phyloP scores from a whole-genome alignment of 2,329 filamentous ascomycete species.

The Xylaria sp. region DNA sequence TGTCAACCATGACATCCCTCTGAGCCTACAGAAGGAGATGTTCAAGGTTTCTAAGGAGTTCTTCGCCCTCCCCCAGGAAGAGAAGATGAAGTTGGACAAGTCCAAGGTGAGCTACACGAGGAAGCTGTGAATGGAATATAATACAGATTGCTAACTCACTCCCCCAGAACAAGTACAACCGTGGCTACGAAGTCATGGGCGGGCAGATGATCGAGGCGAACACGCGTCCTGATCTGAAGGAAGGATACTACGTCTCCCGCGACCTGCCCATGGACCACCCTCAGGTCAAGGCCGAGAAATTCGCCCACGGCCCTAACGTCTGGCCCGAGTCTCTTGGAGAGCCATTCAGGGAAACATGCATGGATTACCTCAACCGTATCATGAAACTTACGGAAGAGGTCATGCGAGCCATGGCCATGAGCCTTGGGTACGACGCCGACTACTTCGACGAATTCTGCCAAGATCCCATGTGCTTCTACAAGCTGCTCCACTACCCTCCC shows the following conservation, averaged over 20 bases:
- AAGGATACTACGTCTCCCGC: slow-evolving; percentile 54
- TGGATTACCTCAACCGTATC: slow-evolving; percentile 55
- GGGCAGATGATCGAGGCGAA: slow-evolving; percentile 34
- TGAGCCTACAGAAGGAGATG: slow-evolving; percentile 19
- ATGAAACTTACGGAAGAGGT: slow-evolving; percentile 54
- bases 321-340: slow-evolving; percentile 54
- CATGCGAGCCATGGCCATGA: slow-evolving; percentile 55
- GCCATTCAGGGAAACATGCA: slow-evolving; percentile 53
- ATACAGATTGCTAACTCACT: slow-evolving; percentile 8
- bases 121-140: too few species aligned
- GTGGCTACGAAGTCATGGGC: slow-evolving; percentile 32
- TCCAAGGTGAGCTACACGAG: too few species aligned
- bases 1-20: slow-evolving; percentile 26
- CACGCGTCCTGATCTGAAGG: slow-evolving; percentile 37
- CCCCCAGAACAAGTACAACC: slow-evolving; percentile 31
- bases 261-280: slow-evolving; percentile 56
- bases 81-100: too few species aligned
- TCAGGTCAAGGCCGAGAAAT: slow-evolving; percentile 54
- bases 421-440: slow-evolving; percentile 54
- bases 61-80: slow-evolving; percentile 29
- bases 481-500: slow-evolving; percentile 62
- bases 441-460: slow-evolving; percentile 57
- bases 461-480: slow-evolving; percentile 56
- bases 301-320: slow-evolving; percentile 55
- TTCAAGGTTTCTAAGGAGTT: slow-evolving; percentile 26